Evolutionary conservation across 1,284 basidiomycete genomes (phyloP).

Genomic region (Fomes fomentarius): DNA sequence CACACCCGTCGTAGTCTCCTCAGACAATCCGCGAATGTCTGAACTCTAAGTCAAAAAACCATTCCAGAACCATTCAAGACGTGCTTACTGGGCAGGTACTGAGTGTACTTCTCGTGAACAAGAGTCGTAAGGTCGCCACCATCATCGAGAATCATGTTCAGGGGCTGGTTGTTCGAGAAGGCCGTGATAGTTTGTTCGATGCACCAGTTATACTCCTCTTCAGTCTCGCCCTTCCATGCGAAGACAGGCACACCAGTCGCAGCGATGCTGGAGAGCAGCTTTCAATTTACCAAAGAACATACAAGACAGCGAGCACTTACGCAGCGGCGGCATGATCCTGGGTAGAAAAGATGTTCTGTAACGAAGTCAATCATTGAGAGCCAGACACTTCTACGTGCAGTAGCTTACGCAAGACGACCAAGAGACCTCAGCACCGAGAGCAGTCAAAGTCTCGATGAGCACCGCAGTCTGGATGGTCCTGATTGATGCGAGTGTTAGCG

Average conservation of each 20-base stretch:
- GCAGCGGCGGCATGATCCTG: constrained; percentile 99
- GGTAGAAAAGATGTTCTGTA: constrained; percentile 98
- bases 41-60: too few relatives aligned
- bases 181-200: constrained; percentile 94
- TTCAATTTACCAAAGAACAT: not conserved
- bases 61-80: too few relatives aligned
- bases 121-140: constrained; percentile 96
- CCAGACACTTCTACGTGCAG: not conserved
- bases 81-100: constrained; percentile 77
- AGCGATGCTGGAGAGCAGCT: constrained; percentile 68
- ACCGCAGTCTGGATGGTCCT: constrained; percentile 97
- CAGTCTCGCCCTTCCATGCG: constrained; percentile 99
- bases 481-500: not conserved
- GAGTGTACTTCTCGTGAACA: constrained; percentile 96
- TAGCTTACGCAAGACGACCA: constrained; percentile 96
- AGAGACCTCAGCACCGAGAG: constrained; percentile 95
- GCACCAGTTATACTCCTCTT: constrained; percentile 99
- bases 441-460: constrained; percentile 94
- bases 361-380: not conserved
- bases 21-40: constrained; percentile 93
- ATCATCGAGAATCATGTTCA: constrained; percentile 99
- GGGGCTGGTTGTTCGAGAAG: constrained; percentile 77
- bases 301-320: constrained; percentile 50
- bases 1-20: constrained; percentile 99
- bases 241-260: constrained; percentile 98